Conservation (phyloP, 2,329 filamentous ascomycete species). For the Aspergillus oerlinghausenensis region DNA sequence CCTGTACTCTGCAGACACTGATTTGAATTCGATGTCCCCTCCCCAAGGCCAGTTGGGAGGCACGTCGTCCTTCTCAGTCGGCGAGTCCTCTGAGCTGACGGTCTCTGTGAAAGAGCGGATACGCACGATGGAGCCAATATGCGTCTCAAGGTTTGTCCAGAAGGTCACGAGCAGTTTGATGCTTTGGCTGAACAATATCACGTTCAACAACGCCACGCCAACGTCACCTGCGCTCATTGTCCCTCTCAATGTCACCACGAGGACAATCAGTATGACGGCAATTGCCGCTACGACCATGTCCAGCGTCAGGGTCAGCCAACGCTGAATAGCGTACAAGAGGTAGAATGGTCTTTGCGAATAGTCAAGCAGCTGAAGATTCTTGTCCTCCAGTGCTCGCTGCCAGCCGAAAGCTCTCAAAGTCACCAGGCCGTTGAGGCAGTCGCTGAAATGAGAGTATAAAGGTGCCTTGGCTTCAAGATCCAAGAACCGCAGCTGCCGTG, state of each 20-base stretch:
- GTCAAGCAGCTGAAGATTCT: slow-evolving; percentile 49
- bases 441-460: slow-evolving; percentile 54
- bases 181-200: slow-evolving; percentile 50
- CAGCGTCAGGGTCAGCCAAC: slow-evolving; percentile 53
- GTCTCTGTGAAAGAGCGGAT: slow-evolving; percentile 50
- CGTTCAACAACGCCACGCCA: slow-evolving; percentile 51
- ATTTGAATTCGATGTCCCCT: slow-evolving; percentile 41
- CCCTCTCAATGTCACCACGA: slow-evolving; percentile 44
- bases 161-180: slow-evolving; percentile 49
- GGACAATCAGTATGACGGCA: slow-evolving; percentile 45
- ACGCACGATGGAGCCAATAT: slow-evolving; percentile 53
- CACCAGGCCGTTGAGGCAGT: slow-evolving; percentile 52
- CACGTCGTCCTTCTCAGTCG: slow-evolving; percentile 36
- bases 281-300: slow-evolving; percentile 48
- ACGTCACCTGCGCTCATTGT: slow-evolving; percentile 46
- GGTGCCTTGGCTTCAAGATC: slow-evolving; percentile 60
- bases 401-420: slow-evolving; percentile 57
- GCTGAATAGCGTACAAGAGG: slow-evolving; percentile 53
- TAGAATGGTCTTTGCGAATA: slow-evolving; percentile 55
- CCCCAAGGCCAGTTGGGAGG: slow-evolving; percentile 41
- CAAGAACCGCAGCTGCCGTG: slow-evolving; percentile 55
- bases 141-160: slow-evolving; percentile 57
- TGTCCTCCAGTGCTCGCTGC: slow-evolving; percentile 41
- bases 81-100: slow-evolving; percentile 42
- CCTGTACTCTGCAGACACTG: slow-evolving; percentile 45